These are phyloP conservation scores for Chalciporus pseudorubinellus DNA, from an alignment of 768 basidiomycete genomes.

Conservation along the genomic window DNA sequence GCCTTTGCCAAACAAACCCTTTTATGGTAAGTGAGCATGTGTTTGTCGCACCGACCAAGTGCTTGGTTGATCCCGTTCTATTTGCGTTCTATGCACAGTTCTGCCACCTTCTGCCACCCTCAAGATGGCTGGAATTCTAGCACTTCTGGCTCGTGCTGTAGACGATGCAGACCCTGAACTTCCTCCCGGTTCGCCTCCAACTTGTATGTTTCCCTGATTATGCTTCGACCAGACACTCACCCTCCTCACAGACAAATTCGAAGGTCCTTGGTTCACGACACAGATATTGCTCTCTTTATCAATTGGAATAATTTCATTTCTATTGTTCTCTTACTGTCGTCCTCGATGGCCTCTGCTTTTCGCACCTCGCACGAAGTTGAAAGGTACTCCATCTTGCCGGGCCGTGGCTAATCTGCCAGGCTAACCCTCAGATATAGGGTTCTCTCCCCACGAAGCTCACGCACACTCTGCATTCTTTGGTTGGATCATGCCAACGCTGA, in stretches of 20 bases:
- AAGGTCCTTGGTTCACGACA: constrained; percentile 95
- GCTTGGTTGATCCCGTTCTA: background rate
- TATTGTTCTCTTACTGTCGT: constrained; percentile 86
- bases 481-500: constrained; percentile 92
- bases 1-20: constrained; percentile 20
- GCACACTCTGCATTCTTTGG: constrained; percentile 86
- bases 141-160: constrained; percentile 20
- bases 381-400: constrained; percentile 51
- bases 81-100: background rate
- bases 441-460: constrained; percentile 92
- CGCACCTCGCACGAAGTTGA: constrained; percentile 90
- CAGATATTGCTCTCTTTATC: constrained; percentile 76
- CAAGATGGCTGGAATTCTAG: constrained; percentile 13
- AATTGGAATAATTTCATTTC: constrained; percentile 77
- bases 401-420: background rate
- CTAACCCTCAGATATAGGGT: constrained; percentile 49
- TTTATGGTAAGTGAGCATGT: constrained; percentile 15
- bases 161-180: constrained; percentile 41
- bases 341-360: constrained; percentile 88
- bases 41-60: background rate
- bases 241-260: constrained; percentile 59
- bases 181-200: constrained; percentile 65
- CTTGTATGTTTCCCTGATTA: constrained; percentile 40
- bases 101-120: background rate
- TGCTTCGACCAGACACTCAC: constrained; percentile 8